phyloP scores from a whole-genome alignment of 2,329 filamentous ascomycete genomes.

The Beauveria rudraprayagi region DNA sequence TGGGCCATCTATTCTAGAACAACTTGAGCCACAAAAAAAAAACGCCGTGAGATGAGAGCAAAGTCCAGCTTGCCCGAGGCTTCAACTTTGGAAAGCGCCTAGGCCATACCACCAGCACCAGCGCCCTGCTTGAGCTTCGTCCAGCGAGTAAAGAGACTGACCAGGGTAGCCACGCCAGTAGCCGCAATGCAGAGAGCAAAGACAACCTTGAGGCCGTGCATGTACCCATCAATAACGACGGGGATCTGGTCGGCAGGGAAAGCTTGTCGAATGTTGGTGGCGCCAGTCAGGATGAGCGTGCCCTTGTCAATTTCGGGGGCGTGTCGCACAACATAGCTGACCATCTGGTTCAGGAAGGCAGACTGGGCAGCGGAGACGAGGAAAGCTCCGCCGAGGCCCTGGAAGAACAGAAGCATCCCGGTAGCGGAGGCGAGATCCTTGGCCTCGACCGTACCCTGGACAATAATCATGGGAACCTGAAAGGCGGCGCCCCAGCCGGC shows the following conservation, averaged over 20 bases:
- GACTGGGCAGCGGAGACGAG: constrained; percentile 41
- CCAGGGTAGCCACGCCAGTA: constrained; percentile 30
- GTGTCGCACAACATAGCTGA: constrained; percentile 24
- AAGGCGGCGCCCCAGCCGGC: constrained; percentile 36
- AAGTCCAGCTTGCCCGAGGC: no score
- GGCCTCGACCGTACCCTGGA: constrained; percentile 32
- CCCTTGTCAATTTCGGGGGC: constrained; percentile 29
- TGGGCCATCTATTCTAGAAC: no score
- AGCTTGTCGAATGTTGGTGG: constrained; percentile 46
- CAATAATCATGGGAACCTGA: constrained; percentile 44
- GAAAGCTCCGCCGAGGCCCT: constrained; percentile 43
- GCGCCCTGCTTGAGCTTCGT: constrained; percentile 26
- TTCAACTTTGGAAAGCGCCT: background rate
- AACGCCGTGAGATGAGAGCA: no score
- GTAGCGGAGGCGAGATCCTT: constrained; percentile 39
- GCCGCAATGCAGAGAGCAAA: constrained; percentile 49
- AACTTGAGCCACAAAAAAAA: no score
- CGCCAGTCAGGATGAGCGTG: constrained; percentile 34
- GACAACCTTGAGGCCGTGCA: constrained; percentile 53
- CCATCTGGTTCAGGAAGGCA: constrained; percentile 38
- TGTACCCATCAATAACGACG: constrained; percentile 54
- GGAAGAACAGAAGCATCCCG: constrained; percentile 41
- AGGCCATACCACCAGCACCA: constrained; percentile 23
- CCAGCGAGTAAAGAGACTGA: constrained; percentile 30
- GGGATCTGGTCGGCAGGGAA: constrained; percentile 42